A percentile compares a stretch with the other conserved stretches of the same genome.
phyloP scores from a whole-genome alignment of 1,284 basidiomycete genomes.

The Schizophyllum amplum region DNA sequence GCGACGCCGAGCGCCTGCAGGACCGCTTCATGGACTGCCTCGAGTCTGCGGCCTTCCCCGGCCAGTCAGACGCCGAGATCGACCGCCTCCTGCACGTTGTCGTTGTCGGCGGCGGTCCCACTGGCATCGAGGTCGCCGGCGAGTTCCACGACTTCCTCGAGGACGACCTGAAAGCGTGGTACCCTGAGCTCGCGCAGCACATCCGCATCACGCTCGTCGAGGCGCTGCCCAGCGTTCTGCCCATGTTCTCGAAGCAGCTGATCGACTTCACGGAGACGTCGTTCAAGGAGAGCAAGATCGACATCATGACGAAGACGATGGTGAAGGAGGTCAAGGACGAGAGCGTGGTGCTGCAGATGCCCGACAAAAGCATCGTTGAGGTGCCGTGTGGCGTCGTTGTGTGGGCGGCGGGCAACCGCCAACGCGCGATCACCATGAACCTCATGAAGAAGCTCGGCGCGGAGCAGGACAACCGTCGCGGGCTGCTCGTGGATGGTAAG shows the following conservation, averaged over 20 bases:
- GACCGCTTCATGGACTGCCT: conserved; percentile 75
- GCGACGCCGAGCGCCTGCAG: conserved; percentile 87
- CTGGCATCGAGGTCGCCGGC: conserved; percentile 90
- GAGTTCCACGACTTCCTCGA: conserved; percentile 93
- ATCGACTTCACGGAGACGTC: conserved; percentile 95
- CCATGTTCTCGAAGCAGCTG: conserved; percentile 93
- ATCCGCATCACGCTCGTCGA: conserved; percentile 93
- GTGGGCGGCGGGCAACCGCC: conserved; percentile 92
- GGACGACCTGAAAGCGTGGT: conserved; percentile 91
- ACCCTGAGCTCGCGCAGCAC: conserved; percentile 85
- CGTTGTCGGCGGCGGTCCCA: conserved; percentile 96
- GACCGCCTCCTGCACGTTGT: conserved; percentile 92
- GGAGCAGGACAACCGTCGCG: conserved; percentile 82
- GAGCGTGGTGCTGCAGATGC: conserved; percentile 81
- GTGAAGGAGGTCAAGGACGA: conserved; percentile 87
- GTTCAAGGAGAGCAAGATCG: conserved; percentile 95
- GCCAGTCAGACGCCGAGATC: conserved; percentile 79
- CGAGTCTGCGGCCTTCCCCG: conserved; percentile 92
- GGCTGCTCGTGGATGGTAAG: conserved; percentile 79
- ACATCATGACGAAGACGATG: conserved; percentile 93
- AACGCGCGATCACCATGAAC: conserved; percentile 75
- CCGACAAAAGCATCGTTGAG: conserved; percentile 77
- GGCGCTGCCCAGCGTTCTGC: conserved; percentile 90
- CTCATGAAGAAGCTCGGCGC: conserved; percentile 78
- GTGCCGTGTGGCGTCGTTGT: conserved; percentile 89